These are phyloP conservation scores for Rhodotorula sphaerocarpa DNA, from an alignment of 768 basidiomycete species.

Conservation along the genomic window DNA sequence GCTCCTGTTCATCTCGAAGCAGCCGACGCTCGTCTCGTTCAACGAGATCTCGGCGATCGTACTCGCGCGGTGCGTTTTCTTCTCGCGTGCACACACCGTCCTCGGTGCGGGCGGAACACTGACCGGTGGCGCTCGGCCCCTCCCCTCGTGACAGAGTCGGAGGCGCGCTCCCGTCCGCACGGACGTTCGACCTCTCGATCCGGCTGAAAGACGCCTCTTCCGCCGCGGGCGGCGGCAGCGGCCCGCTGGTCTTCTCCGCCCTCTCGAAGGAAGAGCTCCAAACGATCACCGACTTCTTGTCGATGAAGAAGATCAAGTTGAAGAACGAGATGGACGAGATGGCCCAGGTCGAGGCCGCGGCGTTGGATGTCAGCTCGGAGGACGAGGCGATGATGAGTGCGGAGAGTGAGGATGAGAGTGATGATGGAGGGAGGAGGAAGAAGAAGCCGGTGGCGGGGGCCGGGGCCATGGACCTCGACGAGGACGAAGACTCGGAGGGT, in stretches of 20 bases:
- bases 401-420: constrained; percentile 5
- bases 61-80: constrained; percentile 60
- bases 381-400: constrained; percentile 49
- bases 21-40: constrained; percentile 81
- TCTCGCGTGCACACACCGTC: not conserved
- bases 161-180: constrained; percentile 72
- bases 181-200: constrained; percentile 88
- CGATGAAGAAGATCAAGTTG: constrained; percentile 77
- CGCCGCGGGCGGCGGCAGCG: not conserved
- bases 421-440: not conserved
- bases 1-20: constrained; percentile 94
- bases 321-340: constrained; percentile 91
- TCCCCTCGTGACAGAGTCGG: constrained; percentile 63
- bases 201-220: constrained; percentile 76
- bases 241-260: constrained; percentile 68
- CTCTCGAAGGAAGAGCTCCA: constrained; percentile 95
- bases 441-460: not conserved
- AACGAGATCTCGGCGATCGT: constrained; percentile 79
- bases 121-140: not conserved
- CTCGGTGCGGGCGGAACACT: not conserved
- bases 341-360: constrained; percentile 51
- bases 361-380: constrained; percentile 49
- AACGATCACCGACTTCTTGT: constrained; percentile 68
- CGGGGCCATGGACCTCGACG: constrained; percentile 52
- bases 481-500: constrained; percentile 66